Base-by-base conservation (phyloP, 2,329 filamentous ascomycete species). In the Ophiostoma quercus region DNA sequence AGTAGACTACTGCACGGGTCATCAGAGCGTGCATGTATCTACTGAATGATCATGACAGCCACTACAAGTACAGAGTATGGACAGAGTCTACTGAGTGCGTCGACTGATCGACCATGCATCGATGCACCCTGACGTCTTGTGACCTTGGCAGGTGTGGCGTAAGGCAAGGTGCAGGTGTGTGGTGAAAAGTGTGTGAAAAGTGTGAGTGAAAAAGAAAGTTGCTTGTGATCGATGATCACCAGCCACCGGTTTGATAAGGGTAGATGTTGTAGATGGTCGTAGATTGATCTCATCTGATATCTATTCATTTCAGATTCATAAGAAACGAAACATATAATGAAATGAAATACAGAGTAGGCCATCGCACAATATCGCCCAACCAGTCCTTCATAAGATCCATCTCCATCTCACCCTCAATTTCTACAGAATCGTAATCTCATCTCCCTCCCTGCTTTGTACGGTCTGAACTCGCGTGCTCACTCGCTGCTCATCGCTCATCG, bases 71-170 rank as follows among this genome's bases (percentile, higher is more conserved):
- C 37, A 39, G 34, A 37, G 34, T 22, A 7, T 1, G 47, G 22
- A 54, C 47, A 22, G 19, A 29, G 25, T 29, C n/a, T n/a, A n/a
- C n/a, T n/a, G n/a, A n/a, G n/a, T n/a, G n/a, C n/a, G 25, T 29
- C 25, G 34, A 34, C 34, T 8, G 51, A 57, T 57, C 51, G 22
- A 11, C n/a, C 43, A 57, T 57, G 22, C 22, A 29, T 29, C 51
- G 51, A 57, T 57, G 51, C 51, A 57, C 11, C 51, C 51, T 57
- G 47, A 54, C 51, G 22, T 57, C 51, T 57, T 57, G 51, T 57
- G 51, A 57, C 51, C 51, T 57, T 57, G 51, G 51, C 51, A 57
- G n/a, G 25, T 37, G 14, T 25, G 51, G 51, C 25, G 51, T 14
- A 57, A 16, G 51, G 43, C 43, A 11, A 29, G 25, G 25, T 29